Base-by-base conservation (phyloP, 2,329 filamentous ascomycete species). In the Botryotinia narcissicola region DNA sequence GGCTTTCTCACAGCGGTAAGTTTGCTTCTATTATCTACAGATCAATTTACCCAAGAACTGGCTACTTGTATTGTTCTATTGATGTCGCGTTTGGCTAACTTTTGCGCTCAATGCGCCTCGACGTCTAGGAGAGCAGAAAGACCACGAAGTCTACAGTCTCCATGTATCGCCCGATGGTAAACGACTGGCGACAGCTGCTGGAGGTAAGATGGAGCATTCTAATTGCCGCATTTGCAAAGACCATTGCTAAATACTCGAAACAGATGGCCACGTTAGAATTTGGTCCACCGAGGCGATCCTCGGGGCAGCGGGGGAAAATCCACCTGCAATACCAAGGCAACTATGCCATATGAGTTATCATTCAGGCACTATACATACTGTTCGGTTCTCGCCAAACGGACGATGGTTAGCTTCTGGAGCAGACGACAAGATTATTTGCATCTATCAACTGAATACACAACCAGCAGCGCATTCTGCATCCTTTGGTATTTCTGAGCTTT, bases 291-390 rank as follows among this genome's bases (percentile, higher is more conserved):
- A 98, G 78, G 92, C 96, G 73, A 94, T 99, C 81, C 91, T 94
- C 82, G 93, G 93, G 79, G 91, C 94, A 75, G 87, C 90, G 76
- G 89, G 95, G 77, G 85, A 89, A 48, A 87, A 87, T 74, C 95
- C 91, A 83, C 87, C 86, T 72, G 37, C 72, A 57, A 92, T 90
- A 80, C 95, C 97, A 66, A 94, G 93, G 80, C 97, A 99, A 86
- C 90, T 99, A 79, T 97, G 95, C 78, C 95, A 97, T 80, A 96
- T 99, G 90, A 98, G 94, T 88, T 95, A 98, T 81, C 96, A 99
- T 83, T 95, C 97, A 5, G 96, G 95, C 78, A 98, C 95, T 29
- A 98, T 98, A 76, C 95, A 98, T 83, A 94, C 95, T 0, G 96
- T 99, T 76, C 93, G 97, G 78, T 99, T 98, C 85, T 98, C 96